Percentiles rank a stretch among this genome's conserved stretches.
These are phyloP conservation scores for Wallacemonas collosoma DNA, from an alignment of 208 protist genomes.

Conservation along the genomic window DNA sequence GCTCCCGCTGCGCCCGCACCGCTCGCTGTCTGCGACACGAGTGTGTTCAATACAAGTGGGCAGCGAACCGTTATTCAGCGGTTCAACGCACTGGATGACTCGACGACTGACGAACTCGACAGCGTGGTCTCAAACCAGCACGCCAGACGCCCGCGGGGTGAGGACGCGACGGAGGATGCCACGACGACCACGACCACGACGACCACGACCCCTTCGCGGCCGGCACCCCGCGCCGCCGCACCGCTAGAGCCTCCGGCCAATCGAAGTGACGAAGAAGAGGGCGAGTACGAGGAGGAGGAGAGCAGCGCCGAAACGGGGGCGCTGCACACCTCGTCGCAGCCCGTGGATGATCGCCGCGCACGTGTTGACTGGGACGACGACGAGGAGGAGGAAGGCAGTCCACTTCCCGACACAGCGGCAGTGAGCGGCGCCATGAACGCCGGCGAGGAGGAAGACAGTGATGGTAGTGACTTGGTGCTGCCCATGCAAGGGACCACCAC, in stretches of 20 bases:
- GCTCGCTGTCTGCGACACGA: neutral
- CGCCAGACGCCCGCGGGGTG: constrained; percentile 14
- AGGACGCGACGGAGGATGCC: constrained; percentile 33
- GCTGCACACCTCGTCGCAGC: neutral
- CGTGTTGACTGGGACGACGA: constrained; percentile 33
- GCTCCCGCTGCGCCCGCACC: neutral
- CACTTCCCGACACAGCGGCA: neutral
- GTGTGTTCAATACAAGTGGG: constrained; percentile 14
- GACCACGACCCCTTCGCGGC: neutral
- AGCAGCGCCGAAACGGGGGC: neutral
- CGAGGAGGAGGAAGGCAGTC: constrained; percentile 21
- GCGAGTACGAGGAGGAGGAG: neutral
- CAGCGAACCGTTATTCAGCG: constrained; percentile 31
- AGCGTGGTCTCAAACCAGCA: constrained; percentile 18
- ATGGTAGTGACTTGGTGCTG: constrained; percentile 26
- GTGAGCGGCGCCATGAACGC: neutral
- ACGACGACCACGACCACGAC: constrained; percentile 15
- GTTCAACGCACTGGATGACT: constrained; percentile 42
- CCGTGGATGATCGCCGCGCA: neutral
- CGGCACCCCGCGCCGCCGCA: no score
- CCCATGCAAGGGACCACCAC: constrained; percentile 8
- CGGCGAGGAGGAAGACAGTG: neutral
- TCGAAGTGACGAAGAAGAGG: constrained; percentile 5
- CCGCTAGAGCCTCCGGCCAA: neutral
- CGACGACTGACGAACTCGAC: constrained; percentile 24